Evolutionary conservation across 352 stramenopile genomes (phyloP).

Genomic region (Pythium brassicae): DNA sequence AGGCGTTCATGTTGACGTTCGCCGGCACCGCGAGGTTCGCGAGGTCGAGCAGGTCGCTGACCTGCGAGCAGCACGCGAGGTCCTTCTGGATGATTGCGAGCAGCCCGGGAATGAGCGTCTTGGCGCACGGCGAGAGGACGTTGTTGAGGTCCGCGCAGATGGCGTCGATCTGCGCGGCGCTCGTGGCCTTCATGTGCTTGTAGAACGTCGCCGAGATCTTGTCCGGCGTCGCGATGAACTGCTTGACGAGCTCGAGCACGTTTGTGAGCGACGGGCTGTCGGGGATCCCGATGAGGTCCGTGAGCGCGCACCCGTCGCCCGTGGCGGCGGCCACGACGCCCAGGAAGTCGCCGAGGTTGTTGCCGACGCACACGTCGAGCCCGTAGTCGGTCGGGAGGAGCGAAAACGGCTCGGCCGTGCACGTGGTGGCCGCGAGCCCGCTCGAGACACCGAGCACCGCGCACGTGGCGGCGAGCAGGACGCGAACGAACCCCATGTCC

Average conservation of each 20-base stretch:
- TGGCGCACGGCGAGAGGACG: constrained; percentile 34
- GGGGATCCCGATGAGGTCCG: constrained; percentile 32
- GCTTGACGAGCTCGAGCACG: constrained; percentile 32
- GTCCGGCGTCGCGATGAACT: constrained; percentile 26
- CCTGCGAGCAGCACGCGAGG: constrained; percentile 39
- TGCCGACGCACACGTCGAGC: constrained; percentile 44
- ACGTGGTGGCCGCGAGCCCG: constrained; percentile 21
- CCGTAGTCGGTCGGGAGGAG: constrained; percentile 30
- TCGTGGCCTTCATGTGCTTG: constrained; percentile 14
- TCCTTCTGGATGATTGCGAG: constrained; percentile 37
- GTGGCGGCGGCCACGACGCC: constrained; percentile 23
- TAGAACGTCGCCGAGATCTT: constrained; percentile 14
- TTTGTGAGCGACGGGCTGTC: constrained; percentile 16
- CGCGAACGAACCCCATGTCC: not conserved
- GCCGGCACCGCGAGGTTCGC: constrained; percentile 43
- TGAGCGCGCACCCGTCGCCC: constrained; percentile 38
- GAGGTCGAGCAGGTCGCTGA: constrained; percentile 42
- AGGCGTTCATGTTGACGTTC: constrained; percentile 36
- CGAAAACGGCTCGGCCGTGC: constrained; percentile 35
- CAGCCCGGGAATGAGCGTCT: constrained; percentile 39
- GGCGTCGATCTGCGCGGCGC: constrained; percentile 28
- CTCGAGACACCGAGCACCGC: constrained; percentile 1
- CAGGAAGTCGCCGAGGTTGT: constrained; percentile 42
- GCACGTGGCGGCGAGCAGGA: not conserved
- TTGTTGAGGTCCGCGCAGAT: constrained; percentile 56